A percentile compares a stretch with the other conserved stretches of the same genome.
Evolutionary conservation across 176 grass and related monocot species (phyloP).

Genomic region (Lolium perenne): DNA sequence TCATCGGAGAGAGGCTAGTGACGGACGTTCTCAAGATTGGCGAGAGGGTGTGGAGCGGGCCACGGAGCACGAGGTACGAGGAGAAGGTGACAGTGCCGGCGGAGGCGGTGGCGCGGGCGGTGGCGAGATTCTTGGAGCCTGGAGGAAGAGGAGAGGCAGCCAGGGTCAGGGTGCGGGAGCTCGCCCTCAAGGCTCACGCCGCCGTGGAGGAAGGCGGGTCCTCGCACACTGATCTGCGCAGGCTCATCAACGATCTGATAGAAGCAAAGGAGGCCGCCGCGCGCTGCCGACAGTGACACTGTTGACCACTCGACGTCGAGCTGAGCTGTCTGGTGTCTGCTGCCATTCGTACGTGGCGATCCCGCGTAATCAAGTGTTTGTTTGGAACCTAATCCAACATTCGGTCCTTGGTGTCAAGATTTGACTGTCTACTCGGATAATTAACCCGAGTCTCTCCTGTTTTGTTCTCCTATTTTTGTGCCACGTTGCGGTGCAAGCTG

Average conservation of each 20-base stretch:
- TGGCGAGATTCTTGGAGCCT: slow-evolving; percentile 32
- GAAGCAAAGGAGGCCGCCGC: not conserved
- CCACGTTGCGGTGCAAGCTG: too few species aligned
- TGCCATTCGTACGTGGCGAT: too few species aligned
- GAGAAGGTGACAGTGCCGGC: not conserved
- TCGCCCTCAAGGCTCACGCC: not conserved
- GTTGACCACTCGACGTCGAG: too few species aligned
- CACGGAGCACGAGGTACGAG: slow-evolving; percentile 6
- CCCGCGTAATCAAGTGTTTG: too few species aligned
- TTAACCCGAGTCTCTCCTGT: too few species aligned
- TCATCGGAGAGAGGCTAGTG: slow-evolving; percentile 52
- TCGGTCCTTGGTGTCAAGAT: too few species aligned
- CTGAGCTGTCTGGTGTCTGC: too few species aligned
- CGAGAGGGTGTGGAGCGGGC: slow-evolving; percentile 20
- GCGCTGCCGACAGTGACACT: too few species aligned
- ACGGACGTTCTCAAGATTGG: slow-evolving; percentile 29
- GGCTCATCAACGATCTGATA: slow-evolving; percentile 19
- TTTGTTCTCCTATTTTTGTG: too few species aligned
- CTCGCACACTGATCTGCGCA: slow-evolving; percentile 21
- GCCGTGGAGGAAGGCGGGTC: slow-evolving; percentile 35
- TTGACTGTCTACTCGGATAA: too few species aligned
- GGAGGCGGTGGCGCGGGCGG: slow-evolving; percentile 15
- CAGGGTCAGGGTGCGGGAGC: slow-evolving; percentile 21
- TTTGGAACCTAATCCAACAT: too few species aligned
- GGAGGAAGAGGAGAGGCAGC: slow-evolving; percentile 10